Conservation (phyloP, 768 basidiomycete species). For the Guyanaporus albipodus region DNA sequence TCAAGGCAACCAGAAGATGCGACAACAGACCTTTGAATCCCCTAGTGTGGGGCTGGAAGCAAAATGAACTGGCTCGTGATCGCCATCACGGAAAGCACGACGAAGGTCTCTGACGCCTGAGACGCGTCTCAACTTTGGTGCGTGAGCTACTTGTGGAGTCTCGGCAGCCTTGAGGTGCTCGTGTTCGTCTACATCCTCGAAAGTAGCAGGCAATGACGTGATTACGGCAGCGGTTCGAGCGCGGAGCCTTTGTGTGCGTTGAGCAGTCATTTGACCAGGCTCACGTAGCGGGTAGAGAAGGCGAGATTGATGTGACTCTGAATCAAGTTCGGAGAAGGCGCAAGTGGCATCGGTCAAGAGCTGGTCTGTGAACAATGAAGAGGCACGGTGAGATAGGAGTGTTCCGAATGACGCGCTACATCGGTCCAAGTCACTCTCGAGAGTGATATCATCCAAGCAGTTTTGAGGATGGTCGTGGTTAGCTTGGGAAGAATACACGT, state of each 20-base stretch:
- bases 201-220: constrained; percentile 27
- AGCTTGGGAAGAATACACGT: not conserved
- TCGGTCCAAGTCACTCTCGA: constrained; percentile 18
- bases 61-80: constrained; percentile 3
- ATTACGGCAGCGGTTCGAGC: constrained; percentile 26
- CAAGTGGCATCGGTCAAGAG: constrained; percentile 3
- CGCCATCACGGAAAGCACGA: constrained; percentile 19
- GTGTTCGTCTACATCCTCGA: constrained; percentile 12
- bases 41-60: constrained; percentile 6
- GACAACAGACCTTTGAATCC: constrained; percentile 17
- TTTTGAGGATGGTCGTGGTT: constrained; percentile 6
- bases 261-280: constrained; percentile 26
- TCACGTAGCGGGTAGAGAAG: constrained; percentile 15
- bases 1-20: not conserved
- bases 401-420: constrained; percentile 20
- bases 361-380: not conserved
- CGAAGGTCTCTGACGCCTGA: constrained; percentile 22
- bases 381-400: constrained; percentile 15
- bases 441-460: constrained; percentile 8
- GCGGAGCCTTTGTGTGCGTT: constrained; percentile 25
- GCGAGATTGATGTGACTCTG: constrained; percentile 8
- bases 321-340: constrained; percentile 8
- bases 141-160: not conserved
- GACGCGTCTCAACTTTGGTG: constrained; percentile 23
- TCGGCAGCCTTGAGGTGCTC: not conserved